Base-by-base conservation (phyloP, 2,329 filamentous ascomycete genomes). In the Colletotrichum higginsianum region DNA sequence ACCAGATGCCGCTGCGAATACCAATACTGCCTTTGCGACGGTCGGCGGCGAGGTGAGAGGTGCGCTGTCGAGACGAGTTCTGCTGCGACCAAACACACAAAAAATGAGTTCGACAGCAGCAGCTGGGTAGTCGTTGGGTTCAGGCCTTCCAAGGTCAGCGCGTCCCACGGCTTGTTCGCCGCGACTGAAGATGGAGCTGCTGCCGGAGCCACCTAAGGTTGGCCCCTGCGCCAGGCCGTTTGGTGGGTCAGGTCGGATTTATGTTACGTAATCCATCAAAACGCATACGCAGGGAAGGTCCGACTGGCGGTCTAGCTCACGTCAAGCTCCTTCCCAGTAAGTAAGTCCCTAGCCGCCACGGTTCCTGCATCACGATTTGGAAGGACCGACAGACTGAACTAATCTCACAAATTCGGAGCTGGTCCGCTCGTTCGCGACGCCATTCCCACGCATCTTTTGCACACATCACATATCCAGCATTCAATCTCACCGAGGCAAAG, bases 141-240 rank as follows among this genome's bases (percentile, higher is more conserved):
- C 63, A 62, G 63, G 67, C 61, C 56, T 66, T 52, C 58, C 50
- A 56, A 40, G 57, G 65, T 68, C 69, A 72, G 65, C 69, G 69
- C 69, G 69, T 68, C 67, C 64, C 66, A 72, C 58, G 65, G 65
- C 58, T 68, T 53, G 69, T 57, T 42, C 53, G 53, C 62, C 61
- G 69, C 69, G 69, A 72, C 58, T 58, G 56, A 56, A 58, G 65
- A 71, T 71, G 67, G 67, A 72, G 69, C 69, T 72, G 69, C 69
- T 72, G 58, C 65, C 61, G 47, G 61, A 61, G 55, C 67, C 66
- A 68, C 65, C 52, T 18, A 13, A 35, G 6, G 23, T 62, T 67
- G 58, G 57, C 58, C 52, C 56, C 13, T 60, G 65, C 58, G 58
- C 65, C 65, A n/a, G 21, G 16, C 46, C 15, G 50, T 61, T 62